Conservation (phyloP, 2,329 filamentous ascomycete genomes). For the Claviceps arundinis region DNA sequence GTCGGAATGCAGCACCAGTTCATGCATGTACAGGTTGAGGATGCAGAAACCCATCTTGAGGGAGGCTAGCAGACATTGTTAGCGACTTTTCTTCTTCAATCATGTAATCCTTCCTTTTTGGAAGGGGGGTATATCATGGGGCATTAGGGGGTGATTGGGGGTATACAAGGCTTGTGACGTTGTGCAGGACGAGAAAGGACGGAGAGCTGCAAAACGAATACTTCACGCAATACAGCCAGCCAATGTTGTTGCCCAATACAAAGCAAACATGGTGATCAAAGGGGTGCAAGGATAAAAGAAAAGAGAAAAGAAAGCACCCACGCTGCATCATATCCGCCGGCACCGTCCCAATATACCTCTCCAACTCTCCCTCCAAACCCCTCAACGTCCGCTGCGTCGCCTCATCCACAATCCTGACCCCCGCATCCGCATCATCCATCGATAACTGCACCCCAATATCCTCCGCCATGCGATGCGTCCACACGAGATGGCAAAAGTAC, state of each 20-base stretch:
- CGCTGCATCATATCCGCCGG: slow-evolving; percentile 39
- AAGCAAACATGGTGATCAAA: too few species aligned
- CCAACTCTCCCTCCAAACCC: slow-evolving; percentile 50
- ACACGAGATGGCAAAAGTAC: slow-evolving; percentile 45
- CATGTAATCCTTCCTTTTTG: background rate
- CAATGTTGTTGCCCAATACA: too few species aligned
- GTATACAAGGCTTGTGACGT: too few species aligned
- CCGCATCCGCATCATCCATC: slow-evolving; percentile 47
- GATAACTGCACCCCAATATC: slow-evolving; percentile 54
- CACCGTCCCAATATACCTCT: slow-evolving; percentile 43
- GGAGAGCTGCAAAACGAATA: too few species aligned
- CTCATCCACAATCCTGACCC: slow-evolving; percentile 43
- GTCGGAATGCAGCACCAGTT: slow-evolving; percentile 56
- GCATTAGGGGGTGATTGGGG: too few species aligned
- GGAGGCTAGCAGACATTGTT: slow-evolving; percentile 31
- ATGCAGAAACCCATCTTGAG: slow-evolving; percentile 51
- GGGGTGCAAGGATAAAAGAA: too few species aligned
- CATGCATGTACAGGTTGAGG: slow-evolving; percentile 61
- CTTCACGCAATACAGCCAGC: too few species aligned
- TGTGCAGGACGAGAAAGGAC: too few species aligned
- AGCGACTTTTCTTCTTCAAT: background rate
- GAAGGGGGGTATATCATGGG: too few species aligned
- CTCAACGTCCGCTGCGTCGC: slow-evolving; percentile 52
- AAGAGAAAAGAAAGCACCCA: slow-evolving; percentile 23
- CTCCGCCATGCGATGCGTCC: slow-evolving; percentile 51